Base-by-base conservation (phyloP, 495 filamentous ascomycete genomes). In the Penicillium cosmopolitanum region DNA sequence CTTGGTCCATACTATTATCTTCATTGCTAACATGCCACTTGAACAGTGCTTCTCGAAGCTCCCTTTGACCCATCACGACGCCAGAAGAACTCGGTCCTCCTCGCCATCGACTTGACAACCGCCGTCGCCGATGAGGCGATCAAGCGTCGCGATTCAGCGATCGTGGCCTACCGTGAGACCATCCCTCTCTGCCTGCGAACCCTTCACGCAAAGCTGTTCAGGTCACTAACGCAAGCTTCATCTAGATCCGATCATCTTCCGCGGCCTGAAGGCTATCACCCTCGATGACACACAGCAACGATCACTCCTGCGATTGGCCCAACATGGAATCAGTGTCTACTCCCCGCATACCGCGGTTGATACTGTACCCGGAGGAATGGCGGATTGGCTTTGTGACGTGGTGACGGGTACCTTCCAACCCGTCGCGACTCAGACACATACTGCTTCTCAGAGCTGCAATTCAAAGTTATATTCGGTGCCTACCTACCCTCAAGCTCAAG, bases 281-380 rank as follows among this genome's bases (percentile, higher is more conserved):
- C 82, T 93, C 18, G 82, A 82, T 58, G 89, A 98, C 73, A 79
- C 91, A 11, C 95, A 97, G 66, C 96, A 98, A 75, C 84, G 87
- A 57, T 88, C 87, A 21, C 83, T 98, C 50, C 80, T 98, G 7
- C 84, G 88, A 50, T 82, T 98, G 3, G 89, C 87, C n/a, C 87
- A 89, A 42, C 85, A 90, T 76, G 93, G 96, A 16, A 93, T 97
- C 63, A 93, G 91, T 65, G 92, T 98, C 58, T 98, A 98, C 77
- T 92, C 87, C 53, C 95, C 95, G 0, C 95, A 98, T 68, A 98
- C 94, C 1, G 93, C 95, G 3, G 85, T 97, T 53, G 95, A 98
- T 76, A 92, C 93, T 25, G 90, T 90, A 0, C 86, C 87, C 6
- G 89, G 87, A 15, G 95, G 95, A 21, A 82, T 98, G 58, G 93